A percentile compares a stretch with the other conserved stretches of the same genome.
These are phyloP conservation scores for Pyrrhoderma lamaoense DNA, from an alignment of 1,284 basidiomycete genomes.

Conservation along the genomic window DNA sequence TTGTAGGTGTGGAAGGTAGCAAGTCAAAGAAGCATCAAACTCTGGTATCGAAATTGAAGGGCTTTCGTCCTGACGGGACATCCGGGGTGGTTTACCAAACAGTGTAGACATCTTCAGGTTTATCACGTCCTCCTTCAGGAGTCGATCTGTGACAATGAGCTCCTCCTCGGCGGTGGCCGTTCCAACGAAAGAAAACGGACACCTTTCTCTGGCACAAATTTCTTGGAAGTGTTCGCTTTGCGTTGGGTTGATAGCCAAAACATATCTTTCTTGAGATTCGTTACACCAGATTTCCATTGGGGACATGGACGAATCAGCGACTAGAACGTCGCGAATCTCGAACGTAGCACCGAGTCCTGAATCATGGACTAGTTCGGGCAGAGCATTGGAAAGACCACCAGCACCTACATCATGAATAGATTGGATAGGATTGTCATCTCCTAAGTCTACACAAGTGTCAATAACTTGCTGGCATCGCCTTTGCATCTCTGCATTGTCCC, in stretches of 20 bases:
- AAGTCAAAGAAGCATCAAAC: conserved; percentile 70
- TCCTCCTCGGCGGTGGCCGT: conserved; percentile 76
- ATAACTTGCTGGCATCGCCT: conserved; percentile 96
- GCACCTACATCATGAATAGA: conserved; percentile 99
- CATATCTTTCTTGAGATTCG: conserved; percentile 97
- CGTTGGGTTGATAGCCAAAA: conserved; percentile 75
- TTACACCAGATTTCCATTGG: conserved; percentile 99
- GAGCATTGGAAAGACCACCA: conserved; percentile 92
- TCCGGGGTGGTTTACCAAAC: conserved; percentile 95
- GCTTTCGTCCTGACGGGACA: conserved; percentile 71
- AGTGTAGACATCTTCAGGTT: conserved; percentile 90
- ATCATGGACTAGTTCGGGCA: conserved; percentile 97
- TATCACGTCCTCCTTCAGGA: conserved; percentile 78
- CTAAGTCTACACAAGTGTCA: conserved; percentile 75
- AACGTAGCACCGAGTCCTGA: conserved; percentile 86
- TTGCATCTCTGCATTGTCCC: conserved; percentile 99
- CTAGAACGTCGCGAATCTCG: conserved; percentile 89
- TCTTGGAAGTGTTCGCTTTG: conserved; percentile 57
- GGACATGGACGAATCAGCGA: conserved; percentile 91
- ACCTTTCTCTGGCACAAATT: conserved; percentile 85
- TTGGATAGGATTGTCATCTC: conserved; percentile 75
- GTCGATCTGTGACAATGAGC: conserved; percentile 84
- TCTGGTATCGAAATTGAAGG: conserved; percentile 40
- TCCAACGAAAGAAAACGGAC: conserved; percentile 90
- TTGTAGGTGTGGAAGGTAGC: conserved; percentile 48